Conservation (phyloP, 495 filamentous ascomycete genomes). For the Hypoxylon crocopeplum region DNA sequence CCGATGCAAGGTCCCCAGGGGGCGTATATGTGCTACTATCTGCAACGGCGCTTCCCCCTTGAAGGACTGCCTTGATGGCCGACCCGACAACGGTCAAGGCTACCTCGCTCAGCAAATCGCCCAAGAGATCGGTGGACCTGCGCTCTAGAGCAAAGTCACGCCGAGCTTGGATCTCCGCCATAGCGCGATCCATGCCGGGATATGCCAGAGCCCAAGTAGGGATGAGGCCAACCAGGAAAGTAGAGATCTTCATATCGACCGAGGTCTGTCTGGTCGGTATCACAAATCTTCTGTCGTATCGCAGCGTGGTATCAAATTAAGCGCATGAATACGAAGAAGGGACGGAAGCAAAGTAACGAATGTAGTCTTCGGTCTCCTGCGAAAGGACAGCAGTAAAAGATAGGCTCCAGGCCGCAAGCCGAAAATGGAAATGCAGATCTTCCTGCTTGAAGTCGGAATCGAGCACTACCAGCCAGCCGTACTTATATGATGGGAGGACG, state of each 20-base stretch:
- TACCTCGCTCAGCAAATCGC: constrained; percentile 40
- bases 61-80: constrained; percentile 39
- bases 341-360: constrained; percentile 1
- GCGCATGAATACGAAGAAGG: background rate
- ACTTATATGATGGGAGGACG: constrained; percentile 6
- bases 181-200: constrained; percentile 37
- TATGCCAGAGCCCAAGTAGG: constrained; percentile 26
- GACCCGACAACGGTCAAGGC: constrained; percentile 31
- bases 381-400: constrained; percentile 1
- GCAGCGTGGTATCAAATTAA: background rate
- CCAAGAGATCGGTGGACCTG: constrained; percentile 42
- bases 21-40: constrained; percentile 29
- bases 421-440: constrained; percentile 7
- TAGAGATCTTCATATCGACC: constrained; percentile 18
- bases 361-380: background rate
- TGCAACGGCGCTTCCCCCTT: constrained; percentile 30
- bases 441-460: background rate
- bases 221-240: constrained; percentile 9
- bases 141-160: constrained; percentile 18
- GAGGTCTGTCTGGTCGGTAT: background rate
- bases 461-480: background rate
- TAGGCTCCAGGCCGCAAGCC: background rate
- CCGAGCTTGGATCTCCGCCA: constrained; percentile 33
- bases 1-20: constrained; percentile 32
- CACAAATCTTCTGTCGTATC: constrained; percentile 3